A percentile compares a stretch with the other conserved stretches of the same genome.
phyloP scores from a whole-genome alignment of 257 asterid species.

The Solanum gracilifrons region DNA sequence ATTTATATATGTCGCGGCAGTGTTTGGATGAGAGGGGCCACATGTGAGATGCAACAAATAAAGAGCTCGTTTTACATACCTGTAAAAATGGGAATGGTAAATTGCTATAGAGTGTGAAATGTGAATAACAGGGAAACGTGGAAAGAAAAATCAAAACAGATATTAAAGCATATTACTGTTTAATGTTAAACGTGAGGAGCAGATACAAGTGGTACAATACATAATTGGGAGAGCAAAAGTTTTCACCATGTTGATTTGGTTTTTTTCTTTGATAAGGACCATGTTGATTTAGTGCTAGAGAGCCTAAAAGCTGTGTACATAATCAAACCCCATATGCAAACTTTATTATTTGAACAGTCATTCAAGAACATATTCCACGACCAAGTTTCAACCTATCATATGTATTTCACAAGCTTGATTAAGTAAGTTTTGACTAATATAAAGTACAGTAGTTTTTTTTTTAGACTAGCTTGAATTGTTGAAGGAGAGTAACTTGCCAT shows the following conservation, averaged over 20 bases:
- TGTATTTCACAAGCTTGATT: background rate
- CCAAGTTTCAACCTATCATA: background rate
- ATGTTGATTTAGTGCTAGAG: background rate
- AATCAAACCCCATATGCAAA: background rate
- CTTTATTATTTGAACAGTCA: background rate
- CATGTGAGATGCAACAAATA: slow-evolving; percentile 96
- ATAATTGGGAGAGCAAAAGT: background rate
- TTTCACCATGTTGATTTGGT: background rate
- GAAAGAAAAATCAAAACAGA: background rate
- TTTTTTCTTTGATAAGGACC: background rate
- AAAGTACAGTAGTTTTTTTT: background rate
- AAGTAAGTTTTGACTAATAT: background rate
- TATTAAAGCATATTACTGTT: background rate
- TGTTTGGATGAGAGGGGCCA: slow-evolving; percentile 97
- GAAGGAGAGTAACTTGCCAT: background rate
- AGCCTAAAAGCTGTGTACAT: background rate
- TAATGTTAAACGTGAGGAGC: background rate
- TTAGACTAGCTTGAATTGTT: background rate
- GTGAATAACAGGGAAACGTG: background rate
- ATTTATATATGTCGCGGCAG: slow-evolving; percentile 97
- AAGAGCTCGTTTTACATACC: slow-evolving; percentile 96
- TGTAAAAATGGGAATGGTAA: slow-evolving; percentile 13
- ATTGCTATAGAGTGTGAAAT: background rate
- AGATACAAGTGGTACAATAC: background rate
- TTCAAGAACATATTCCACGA: background rate